These are phyloP conservation scores for Dactylellina sp. DNA, from an alignment of 2,329 filamentous ascomycete genomes.

Conservation along the genomic window DNA sequence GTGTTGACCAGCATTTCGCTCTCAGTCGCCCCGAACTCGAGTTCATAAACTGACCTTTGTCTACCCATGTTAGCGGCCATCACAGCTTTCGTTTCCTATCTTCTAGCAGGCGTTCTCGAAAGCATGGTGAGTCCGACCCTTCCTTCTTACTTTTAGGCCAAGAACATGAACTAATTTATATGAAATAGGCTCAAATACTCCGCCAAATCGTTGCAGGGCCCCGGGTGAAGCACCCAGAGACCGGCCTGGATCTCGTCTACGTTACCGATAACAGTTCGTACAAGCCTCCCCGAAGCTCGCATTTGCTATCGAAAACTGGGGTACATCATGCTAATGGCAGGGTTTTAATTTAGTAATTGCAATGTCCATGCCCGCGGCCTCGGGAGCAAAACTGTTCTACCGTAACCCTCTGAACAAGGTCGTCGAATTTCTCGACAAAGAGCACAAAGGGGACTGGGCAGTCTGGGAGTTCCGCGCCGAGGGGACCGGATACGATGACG, in stretches of 20 bases:
- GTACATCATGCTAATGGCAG: conserved; percentile 40
- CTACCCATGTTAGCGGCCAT: conserved; percentile 16
- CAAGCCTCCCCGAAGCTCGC: conserved; percentile 63
- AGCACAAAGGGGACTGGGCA: conserved; percentile 85
- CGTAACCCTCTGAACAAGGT: conserved; percentile 90
- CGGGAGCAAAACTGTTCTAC: conserved; percentile 91
- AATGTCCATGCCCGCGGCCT: conserved; percentile 88
- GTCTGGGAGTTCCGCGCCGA: conserved; percentile 99
- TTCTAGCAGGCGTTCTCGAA: conserved; percentile 15
- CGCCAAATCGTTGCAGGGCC: conserved; percentile 93
- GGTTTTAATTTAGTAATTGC: conserved; percentile 67
- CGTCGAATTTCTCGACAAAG: conserved; percentile 85
- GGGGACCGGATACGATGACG: conserved; percentile 93
- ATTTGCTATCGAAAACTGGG: conserved; percentile 58
- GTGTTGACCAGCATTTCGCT: not conserved
- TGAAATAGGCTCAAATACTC: conserved; percentile 68
- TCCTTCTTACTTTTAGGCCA: not conserved
- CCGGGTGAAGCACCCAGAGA: conserved; percentile 83
- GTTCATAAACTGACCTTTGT: conserved; percentile 14
- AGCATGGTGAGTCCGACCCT: conserved; percentile 41
- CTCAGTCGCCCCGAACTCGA: not conserved
- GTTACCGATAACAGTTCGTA: conserved; percentile 82
- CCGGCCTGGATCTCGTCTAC: conserved; percentile 93
- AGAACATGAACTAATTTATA: not conserved
- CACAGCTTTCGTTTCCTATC: conserved; percentile 6